A percentile compares a stretch with the other conserved stretches of the same genome.
These are phyloP conservation scores for Mortierella claussenii DNA, from an alignment of 192 early-diverging fungal species.

Conservation along the genomic window DNA sequence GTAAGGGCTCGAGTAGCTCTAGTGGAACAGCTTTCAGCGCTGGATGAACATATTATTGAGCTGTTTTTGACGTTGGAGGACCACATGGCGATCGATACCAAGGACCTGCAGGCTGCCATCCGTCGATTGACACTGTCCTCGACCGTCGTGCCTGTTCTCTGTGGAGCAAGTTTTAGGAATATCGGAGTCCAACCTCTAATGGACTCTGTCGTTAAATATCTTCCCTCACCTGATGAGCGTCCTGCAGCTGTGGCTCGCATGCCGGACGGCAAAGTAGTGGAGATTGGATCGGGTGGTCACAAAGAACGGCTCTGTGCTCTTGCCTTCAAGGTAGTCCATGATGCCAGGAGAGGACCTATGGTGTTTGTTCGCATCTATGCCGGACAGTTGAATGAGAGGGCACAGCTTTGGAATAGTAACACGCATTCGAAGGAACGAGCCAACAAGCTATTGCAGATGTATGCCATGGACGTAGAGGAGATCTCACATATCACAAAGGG, in stretches of 20 bases:
- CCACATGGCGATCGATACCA: slow-evolving; percentile 71
- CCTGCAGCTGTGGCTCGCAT: slow-evolving; percentile 68
- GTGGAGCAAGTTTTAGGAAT: slow-evolving; percentile 89
- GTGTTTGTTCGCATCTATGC: slow-evolving; percentile 94
- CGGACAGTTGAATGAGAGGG: slow-evolving; percentile 74
- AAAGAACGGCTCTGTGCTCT: slow-evolving; percentile 80
- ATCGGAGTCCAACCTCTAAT: slow-evolving; percentile 94
- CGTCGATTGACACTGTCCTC: slow-evolving; percentile 76
- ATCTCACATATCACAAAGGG: slow-evolving; percentile 75
- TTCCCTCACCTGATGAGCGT: slow-evolving; percentile 83
- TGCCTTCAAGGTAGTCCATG: slow-evolving; percentile 94
- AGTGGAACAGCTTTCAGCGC: slow-evolving; percentile 84
- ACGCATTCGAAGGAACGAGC: slow-evolving; percentile 79
- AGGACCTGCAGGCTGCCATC: slow-evolving; percentile 72
- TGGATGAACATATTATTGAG: slow-evolving; percentile 89
- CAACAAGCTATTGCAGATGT: slow-evolving; percentile 88
- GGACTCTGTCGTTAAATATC: slow-evolving; percentile 87
- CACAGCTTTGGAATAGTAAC: slow-evolving; percentile 75
- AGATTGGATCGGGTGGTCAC: slow-evolving; percentile 55
- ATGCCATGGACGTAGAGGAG: slow-evolving; percentile 90
- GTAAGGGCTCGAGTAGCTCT: slow-evolving; percentile 69
- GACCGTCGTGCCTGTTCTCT: slow-evolving; percentile 83
- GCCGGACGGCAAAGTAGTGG: slow-evolving; percentile 47
- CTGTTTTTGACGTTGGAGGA: slow-evolving; percentile 85
- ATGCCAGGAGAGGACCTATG: slow-evolving; percentile 86